Conservation (phyloP, 2,329 filamentous ascomycete genomes). For the Colletotrichum sp. region DNA sequence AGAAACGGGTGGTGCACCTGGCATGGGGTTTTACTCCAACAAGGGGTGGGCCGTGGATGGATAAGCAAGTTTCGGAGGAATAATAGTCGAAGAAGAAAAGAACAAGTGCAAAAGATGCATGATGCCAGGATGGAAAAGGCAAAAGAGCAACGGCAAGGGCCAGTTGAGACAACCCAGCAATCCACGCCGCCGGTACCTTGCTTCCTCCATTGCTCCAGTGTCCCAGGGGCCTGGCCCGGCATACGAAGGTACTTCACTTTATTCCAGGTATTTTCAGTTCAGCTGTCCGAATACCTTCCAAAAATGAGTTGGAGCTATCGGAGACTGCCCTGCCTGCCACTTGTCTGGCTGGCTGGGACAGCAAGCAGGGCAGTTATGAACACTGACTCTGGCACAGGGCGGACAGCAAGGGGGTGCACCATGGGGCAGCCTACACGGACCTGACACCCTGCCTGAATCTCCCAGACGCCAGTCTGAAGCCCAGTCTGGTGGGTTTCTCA, state of each 20-base stretch:
- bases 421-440: not conserved
- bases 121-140: slow-evolving; percentile 1
- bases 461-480: not conserved
- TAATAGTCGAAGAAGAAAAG: not conserved
- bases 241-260: not conserved
- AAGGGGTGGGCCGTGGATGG: not conserved
- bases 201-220: not conserved
- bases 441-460: slow-evolving; percentile 10
- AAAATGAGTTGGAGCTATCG: not conserved
- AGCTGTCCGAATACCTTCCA: not conserved
- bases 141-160: slow-evolving; percentile 7
- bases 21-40: not conserved
- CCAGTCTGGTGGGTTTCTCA: not conserved
- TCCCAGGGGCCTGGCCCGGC: not conserved
- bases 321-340: not conserved
- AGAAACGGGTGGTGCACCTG: not conserved
- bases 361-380: not conserved
- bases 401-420: not conserved
- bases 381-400: not conserved
- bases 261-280: not conserved
- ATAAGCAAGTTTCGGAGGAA: slow-evolving; percentile 11
- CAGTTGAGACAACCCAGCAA: slow-evolving; percentile 19
- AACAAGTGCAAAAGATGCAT: not conserved
- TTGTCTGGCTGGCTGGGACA: not conserved
- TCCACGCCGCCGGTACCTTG: slow-evolving; percentile 11